A percentile compares a stretch with the other conserved stretches of the same genome.
phyloP scores from a whole-genome alignment of 768 basidiomycete genomes.

The Kwoniella sp. region DNA sequence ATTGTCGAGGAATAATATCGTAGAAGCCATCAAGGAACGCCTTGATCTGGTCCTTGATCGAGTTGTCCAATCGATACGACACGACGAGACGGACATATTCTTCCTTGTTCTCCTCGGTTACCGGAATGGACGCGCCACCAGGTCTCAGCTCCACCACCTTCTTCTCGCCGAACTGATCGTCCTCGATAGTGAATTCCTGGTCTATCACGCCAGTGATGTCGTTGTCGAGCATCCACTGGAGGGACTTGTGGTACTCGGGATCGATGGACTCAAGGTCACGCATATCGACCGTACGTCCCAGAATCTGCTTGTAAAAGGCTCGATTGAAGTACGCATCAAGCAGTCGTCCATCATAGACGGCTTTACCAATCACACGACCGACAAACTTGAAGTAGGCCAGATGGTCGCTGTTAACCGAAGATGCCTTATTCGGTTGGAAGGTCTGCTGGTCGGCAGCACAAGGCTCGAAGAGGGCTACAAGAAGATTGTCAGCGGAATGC shows the following conservation, averaged over 20 bases:
- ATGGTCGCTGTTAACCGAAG: conserved; percentile 76
- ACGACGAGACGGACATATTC: conserved; percentile 96
- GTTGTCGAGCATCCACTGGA: conserved; percentile 98
- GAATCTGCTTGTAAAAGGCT: conserved; percentile 90
- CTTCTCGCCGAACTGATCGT: conserved; percentile 94
- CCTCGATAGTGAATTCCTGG: conserved; percentile 90
- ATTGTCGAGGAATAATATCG: conserved; percentile 94
- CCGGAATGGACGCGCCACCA: conserved; percentile 76
- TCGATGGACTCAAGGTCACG: conserved; percentile 96
- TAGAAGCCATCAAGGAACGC: conserved; percentile 87
- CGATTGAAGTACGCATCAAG: conserved; percentile 98
- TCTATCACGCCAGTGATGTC: conserved; percentile 61
- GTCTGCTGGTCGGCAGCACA: conserved; percentile 92
- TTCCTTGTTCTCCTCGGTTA: conserved; percentile 93
- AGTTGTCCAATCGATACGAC: conserved; percentile 87
- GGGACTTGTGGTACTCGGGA: conserved; percentile 92
- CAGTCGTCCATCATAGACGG: conserved; percentile 92
- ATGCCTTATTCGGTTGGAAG: conserved; percentile 73
- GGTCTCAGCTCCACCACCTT: conserved; percentile 85
- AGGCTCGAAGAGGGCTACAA: conserved; percentile 85
- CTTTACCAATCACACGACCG: conserved; percentile 95
- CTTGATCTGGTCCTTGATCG: conserved; percentile 94
- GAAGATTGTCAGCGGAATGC: conserved; percentile 11
- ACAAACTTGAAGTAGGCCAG: conserved; percentile 98
- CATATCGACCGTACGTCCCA: conserved; percentile 93